These are phyloP conservation scores for Phaeoacremonium minimum DNA, from an alignment of 2,329 filamentous ascomycete genomes.

Conservation along the genomic window DNA sequence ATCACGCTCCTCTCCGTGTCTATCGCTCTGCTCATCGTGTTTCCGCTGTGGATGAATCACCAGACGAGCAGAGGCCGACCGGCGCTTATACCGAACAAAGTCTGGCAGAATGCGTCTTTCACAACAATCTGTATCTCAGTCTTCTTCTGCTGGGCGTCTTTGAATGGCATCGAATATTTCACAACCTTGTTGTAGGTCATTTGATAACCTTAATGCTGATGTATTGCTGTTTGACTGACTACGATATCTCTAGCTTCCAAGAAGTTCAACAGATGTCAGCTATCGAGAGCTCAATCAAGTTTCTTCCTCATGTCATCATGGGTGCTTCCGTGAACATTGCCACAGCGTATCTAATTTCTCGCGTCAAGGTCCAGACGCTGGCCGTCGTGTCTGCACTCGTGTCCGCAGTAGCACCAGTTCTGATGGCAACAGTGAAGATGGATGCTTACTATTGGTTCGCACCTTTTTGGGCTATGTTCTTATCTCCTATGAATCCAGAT, in stretches of 20 bases:
- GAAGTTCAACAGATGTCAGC: slow-evolving; percentile 39
- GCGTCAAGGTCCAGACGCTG: slow-evolving; percentile 30
- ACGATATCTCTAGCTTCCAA: slow-evolving; percentile 35
- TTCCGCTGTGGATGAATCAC: slow-evolving; percentile 49
- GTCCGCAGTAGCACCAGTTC: slow-evolving; percentile 39
- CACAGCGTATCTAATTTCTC: slow-evolving; percentile 34
- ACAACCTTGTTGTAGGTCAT: slow-evolving; percentile 37
- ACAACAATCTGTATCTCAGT: slow-evolving; percentile 48
- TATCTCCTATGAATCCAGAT: slow-evolving; percentile 38
- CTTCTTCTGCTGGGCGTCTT: slow-evolving; percentile 38
- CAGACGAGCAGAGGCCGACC: slow-evolving; percentile 42
- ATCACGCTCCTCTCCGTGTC: slow-evolving; percentile 39
- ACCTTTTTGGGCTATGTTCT: slow-evolving; percentile 36
- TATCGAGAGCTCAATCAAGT: slow-evolving; percentile 39
- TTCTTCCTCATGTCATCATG: slow-evolving; percentile 32
- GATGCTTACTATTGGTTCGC: slow-evolving; percentile 46
- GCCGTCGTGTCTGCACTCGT: slow-evolving; percentile 34
- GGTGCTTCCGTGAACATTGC: slow-evolving; percentile 9
- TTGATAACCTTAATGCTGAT: too few species aligned
- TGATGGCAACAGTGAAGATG: slow-evolving; percentile 49
- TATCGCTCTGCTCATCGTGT: slow-evolving; percentile 37
- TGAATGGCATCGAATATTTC: slow-evolving; percentile 44
- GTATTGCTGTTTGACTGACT: background rate
- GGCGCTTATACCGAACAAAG: slow-evolving; percentile 54
- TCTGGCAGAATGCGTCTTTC: slow-evolving; percentile 54